Percentiles rank a stretch among this genome's conserved stretches.
phyloP scores from a whole-genome alignment of 2,329 filamentous ascomycete species.

The Aureobasidium vineae region DNA sequence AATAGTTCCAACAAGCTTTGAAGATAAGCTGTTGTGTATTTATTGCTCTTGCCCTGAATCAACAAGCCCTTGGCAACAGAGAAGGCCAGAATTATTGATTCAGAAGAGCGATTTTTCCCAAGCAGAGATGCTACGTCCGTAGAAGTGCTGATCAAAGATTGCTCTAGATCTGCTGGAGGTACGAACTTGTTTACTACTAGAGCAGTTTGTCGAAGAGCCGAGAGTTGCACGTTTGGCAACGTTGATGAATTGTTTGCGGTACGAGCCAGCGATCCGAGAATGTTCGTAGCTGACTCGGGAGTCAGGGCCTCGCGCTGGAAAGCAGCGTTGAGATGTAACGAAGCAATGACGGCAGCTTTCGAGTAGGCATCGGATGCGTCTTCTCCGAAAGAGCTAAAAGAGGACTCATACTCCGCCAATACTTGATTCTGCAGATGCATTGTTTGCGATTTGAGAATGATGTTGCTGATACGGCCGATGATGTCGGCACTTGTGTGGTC shows the following conservation, averaged over 20 bases:
- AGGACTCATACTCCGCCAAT: constrained; percentile 33
- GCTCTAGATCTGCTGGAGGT: constrained; percentile 38
- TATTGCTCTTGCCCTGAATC: constrained; percentile 52
- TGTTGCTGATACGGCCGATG: constrained; percentile 59
- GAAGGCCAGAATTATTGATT: constrained; percentile 57
- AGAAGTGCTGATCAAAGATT: constrained; percentile 34
- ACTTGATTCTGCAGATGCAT: constrained; percentile 50
- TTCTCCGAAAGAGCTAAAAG: constrained; percentile 27
- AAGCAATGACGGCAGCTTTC: constrained; percentile 50
- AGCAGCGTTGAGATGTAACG: constrained; percentile 57
- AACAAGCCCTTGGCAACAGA: constrained; percentile 61
- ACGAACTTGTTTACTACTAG: constrained; percentile 52
- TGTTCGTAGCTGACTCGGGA: constrained; percentile 36
- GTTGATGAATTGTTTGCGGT: constrained; percentile 33
- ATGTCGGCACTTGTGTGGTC: constrained; percentile 58
- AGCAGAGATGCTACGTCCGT: constrained; percentile 44
- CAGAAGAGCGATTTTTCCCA: constrained; percentile 37
- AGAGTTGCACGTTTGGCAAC: constrained; percentile 7
- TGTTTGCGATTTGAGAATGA: constrained; percentile 57
- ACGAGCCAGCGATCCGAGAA: constrained; percentile 41
- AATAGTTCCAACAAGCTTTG: constrained; percentile 52
- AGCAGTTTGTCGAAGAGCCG: constrained; percentile 44
- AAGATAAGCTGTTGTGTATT: constrained; percentile 45
- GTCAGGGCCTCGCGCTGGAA: constrained; percentile 41
- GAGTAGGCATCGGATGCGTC: constrained; percentile 10